phyloP scores from a whole-genome alignment of 1,284 basidiomycete species.

The Meripilus lineatus region DNA sequence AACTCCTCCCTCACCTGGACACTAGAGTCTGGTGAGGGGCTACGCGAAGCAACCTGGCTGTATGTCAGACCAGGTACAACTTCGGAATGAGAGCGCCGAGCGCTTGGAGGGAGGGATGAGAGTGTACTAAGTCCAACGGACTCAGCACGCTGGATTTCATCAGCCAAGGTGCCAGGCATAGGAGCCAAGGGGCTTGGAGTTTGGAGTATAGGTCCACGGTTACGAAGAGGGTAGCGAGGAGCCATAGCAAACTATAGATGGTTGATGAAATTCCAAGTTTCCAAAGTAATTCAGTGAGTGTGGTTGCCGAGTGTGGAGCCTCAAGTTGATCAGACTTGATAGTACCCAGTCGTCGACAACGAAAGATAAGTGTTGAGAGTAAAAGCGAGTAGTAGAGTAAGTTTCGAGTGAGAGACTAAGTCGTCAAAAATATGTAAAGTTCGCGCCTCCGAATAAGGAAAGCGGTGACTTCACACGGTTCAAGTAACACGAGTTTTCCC shows the following conservation, averaged over 20 bases:
- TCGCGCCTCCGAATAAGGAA: no score
- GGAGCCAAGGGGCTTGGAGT: not conserved
- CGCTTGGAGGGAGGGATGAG: no score
- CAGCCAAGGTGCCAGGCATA: not conserved
- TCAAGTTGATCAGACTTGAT: not conserved
- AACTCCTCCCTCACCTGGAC: no score
- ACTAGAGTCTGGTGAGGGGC: not conserved
- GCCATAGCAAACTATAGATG: not conserved
- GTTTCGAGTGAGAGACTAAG: not conserved
- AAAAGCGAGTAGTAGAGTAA: not conserved
- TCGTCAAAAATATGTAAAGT: conserved; percentile 1
- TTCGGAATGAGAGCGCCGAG: not conserved
- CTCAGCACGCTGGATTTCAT: not conserved
- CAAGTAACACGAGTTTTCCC: no score
- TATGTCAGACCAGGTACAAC: not conserved
- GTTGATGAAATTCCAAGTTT: not conserved
- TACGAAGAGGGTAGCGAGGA: not conserved
- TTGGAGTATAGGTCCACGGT: not conserved
- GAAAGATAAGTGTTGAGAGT: not conserved
- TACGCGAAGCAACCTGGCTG: not conserved
- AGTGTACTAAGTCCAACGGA: not conserved
- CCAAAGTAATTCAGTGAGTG: not conserved
- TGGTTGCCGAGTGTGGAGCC: not conserved
- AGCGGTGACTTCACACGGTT: no score
- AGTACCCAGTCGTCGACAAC: not conserved